Base-by-base conservation (phyloP, 2,329 filamentous ascomycete genomes). In the Penicillium freii region DNA sequence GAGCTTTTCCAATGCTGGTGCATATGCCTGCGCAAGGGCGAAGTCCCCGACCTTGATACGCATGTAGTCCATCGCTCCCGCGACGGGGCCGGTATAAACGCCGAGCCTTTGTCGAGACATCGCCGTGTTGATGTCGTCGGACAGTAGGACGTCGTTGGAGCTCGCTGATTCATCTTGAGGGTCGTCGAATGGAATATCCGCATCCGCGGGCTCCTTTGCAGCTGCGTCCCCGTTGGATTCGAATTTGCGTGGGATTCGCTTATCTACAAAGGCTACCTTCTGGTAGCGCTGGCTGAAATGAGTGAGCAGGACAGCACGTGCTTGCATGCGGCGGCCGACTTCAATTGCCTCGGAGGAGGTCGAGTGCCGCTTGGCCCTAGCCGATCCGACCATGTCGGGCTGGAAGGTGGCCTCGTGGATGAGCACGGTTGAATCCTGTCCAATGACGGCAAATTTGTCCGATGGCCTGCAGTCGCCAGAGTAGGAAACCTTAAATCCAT, bases 341-440 rank as follows among this genome's bases (percentile, higher is more conserved):
- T 80, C 81, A 4, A 99, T 82, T 1, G 94, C 94, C 77, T 99
- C 94, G 15, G 84, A 84, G 60, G 92, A 90, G 9, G 94, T 99
- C 39, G 84, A 90, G 78, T 99, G 94, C 70, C 89, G 92, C 84
- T 99, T 99, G 51, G 88, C 90, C 29, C 82, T 71, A 4, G 94
- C 94, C 68, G 97, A 92, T 17, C 82, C 84, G 39, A 75, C 67
- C 66, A 96, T 84, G 67, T 94, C 90, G 70, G 96, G 91, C 65
- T 94, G 91, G 70, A 99, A 97, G 0, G 94, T 99, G 61, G 92
- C 92, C 81, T 99, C 94, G 78, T 99, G 94, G 55, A 99, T 85
- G 5, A 97, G 84, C 7, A 99, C 82, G 15, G 93, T 96, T 2
- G 89, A 87, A 60, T 86, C 87, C 45, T 78, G 77, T 45, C 90